phyloP scores from a whole-genome alignment of 768 basidiomycete genomes.

The Omphalotus guepiniiformis region DNA sequence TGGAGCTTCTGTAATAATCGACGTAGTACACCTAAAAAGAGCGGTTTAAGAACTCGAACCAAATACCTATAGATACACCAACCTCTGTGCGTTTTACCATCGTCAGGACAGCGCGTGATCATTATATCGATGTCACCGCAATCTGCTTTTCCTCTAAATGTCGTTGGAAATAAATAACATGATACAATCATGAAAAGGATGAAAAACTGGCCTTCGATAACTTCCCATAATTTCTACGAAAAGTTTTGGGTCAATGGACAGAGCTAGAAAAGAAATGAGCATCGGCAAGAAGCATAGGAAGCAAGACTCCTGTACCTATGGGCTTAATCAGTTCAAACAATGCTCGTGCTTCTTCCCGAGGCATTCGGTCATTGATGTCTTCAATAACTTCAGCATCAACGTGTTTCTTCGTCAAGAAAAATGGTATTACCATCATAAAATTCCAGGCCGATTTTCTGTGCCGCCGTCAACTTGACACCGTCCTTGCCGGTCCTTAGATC shows the following conservation, averaged over 20 bases:
- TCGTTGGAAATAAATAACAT: conserved; percentile 2
- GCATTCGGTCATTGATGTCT: conserved; percentile 87
- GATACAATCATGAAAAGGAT: not conserved
- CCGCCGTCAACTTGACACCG: conserved; percentile 55
- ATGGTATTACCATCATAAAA: conserved; percentile 60
- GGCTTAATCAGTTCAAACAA: conserved; percentile 72
- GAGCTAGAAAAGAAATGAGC: conserved; percentile 38
- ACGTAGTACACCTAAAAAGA: conserved; percentile 50
- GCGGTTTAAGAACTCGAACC: conserved; percentile 5
- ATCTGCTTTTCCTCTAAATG: conserved; percentile 64
- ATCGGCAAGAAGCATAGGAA: not conserved
- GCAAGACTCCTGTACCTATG: conserved; percentile 44
- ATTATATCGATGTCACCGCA: conserved; percentile 93
- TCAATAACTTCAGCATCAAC: not conserved
- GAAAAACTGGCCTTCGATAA: conserved; percentile 56
- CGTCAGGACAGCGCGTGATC: conserved; percentile 68
- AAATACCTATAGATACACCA: conserved; percentile 10
- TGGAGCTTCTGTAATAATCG: conserved; percentile 56
- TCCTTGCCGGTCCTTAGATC: conserved; percentile 61
- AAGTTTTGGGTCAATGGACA: conserved; percentile 64
- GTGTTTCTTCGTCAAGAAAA: not conserved
- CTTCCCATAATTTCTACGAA: conserved; percentile 90
- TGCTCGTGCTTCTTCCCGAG: conserved; percentile 69
- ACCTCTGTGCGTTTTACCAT: conserved; percentile 77
- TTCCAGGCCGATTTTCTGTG: conserved; percentile 62